Evolutionary conservation across 257 asterid species (phyloP), one percentile per base, ranked within the genome.

Genomic region (Capsicum baccatum): DNA sequence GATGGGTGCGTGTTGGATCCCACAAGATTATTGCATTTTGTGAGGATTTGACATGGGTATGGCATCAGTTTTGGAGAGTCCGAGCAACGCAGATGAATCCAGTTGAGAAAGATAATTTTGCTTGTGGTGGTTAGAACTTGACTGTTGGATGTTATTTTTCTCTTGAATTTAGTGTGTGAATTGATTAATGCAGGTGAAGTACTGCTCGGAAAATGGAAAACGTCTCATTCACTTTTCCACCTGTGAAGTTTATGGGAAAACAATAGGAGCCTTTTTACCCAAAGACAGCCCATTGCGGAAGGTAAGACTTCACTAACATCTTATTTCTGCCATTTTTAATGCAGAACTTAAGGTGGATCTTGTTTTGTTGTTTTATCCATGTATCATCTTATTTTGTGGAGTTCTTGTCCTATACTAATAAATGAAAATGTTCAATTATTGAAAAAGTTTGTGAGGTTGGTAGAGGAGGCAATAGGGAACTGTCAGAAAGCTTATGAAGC

Each of bases 151-250:
- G 9, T 44, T 71, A 4, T 26, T 42, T 12, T 66, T 80, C 37
- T 44, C n/a, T 59, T 80, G 48, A 66, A 80, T 33, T 21, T 63
- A 82, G 52, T 16, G 14, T 55, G 37, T 63, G 71, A 19, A 52
- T 84, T 73, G 86, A 52, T 87, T 86, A 66, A 6, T 87, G 83
- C 84, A 95, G 98, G 96, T 95, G 44, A 95, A 95, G 88, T 94
- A 95, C 92, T 92, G 98, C 83, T 95, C 98, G 0, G 98, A 92
- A 80, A 95, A 95, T 84, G 82, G 89, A 81, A 95, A 95, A 91
- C 95, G 98, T 50, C 96, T 95, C 84, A 95, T 95, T 85, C 98
- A 95, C 88, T 95, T 95, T 82, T 95, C 98, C 48, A 95, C 98
- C 50, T 95, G 98, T 90, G 98, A 95, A 85, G 89, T 95, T 83